phyloP scores from a whole-genome alignment of 1,139 yeast species.

The Hemisphaericaspora lyxosophila region DNA sequence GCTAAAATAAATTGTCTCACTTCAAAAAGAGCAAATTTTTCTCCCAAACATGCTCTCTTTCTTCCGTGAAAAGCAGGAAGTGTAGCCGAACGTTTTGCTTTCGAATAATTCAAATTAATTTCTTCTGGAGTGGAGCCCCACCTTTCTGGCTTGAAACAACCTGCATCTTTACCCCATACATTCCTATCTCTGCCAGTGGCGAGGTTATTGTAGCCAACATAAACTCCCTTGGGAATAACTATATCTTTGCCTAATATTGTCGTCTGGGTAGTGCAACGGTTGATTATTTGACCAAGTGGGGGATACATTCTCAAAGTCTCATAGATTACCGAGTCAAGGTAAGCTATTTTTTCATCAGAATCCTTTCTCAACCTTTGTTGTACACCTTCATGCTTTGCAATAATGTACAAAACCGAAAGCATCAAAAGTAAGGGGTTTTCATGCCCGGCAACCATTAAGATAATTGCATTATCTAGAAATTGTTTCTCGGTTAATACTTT shows the following conservation, averaged over 20 bases:
- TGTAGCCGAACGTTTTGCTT: conserved; percentile 44
- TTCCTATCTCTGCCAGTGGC: conserved; percentile 52
- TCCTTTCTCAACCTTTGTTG: conserved; percentile 40
- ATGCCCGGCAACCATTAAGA: conserved; percentile 60
- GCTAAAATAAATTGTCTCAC: conserved; percentile 38
- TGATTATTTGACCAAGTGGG: conserved; percentile 59
- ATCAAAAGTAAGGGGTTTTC: conserved; percentile 60
- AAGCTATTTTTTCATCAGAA: conserved; percentile 11
- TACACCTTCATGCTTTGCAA: conserved; percentile 40
- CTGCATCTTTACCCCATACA: conserved; percentile 53
- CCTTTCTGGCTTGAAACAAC: conserved; percentile 50
- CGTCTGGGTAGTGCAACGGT: conserved; percentile 42
- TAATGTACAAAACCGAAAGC: conserved; percentile 47
- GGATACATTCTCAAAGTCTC: conserved; percentile 57
- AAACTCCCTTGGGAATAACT: conserved; percentile 51
- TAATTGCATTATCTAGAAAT: conserved; percentile 56
- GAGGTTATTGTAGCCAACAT: conserved; percentile 59
- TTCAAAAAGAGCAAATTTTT: conserved; percentile 54
- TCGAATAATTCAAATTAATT: conserved; percentile 37
- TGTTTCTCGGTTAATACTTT: conserved; percentile 45
- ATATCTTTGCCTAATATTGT: conserved; percentile 42
- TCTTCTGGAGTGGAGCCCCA: conserved; percentile 51
- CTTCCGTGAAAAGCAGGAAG: conserved; percentile 64
- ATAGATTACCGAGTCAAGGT: conserved; percentile 35
- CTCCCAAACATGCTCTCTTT: conserved; percentile 62